Conservation (phyloP, 495 filamentous ascomycete genomes). For the Letharia lupina region DNA sequence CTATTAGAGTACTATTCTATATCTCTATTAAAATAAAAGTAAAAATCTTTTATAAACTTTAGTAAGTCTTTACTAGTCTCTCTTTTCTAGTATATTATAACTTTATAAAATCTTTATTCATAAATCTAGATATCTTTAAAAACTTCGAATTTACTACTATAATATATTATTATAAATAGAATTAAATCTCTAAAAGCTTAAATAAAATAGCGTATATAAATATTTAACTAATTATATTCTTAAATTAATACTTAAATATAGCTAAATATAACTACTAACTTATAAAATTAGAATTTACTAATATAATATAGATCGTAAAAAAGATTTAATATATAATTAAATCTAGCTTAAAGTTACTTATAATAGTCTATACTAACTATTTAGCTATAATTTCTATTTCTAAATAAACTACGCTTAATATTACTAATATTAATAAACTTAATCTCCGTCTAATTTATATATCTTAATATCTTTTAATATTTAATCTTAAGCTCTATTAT, state of each 20-base stretch:
- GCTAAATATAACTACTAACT: not conserved
- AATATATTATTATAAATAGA: not conserved
- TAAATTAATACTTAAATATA: not conserved
- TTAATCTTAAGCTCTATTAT: conserved; percentile 10
- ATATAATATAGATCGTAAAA: not conserved
- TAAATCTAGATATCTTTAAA: not conserved
- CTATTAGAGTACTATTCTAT: too few relatives aligned
- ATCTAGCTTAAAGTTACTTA: not conserved
- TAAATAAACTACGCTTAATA: conserved; percentile 2
- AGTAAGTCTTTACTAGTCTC: too few relatives aligned
- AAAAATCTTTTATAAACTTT: too few relatives aligned
- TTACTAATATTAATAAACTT: conserved; percentile 11
- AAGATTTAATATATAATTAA: not conserved
- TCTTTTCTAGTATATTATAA: too few relatives aligned
- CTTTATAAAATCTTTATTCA: too few relatives aligned
- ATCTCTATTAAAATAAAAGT: too few relatives aligned
- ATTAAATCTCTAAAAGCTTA: too few relatives aligned
- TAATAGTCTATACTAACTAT: conserved; percentile 10
- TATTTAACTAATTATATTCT: conserved; percentile 1
- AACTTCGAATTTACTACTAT: not conserved
- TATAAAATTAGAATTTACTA: not conserved
- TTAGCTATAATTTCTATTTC: conserved; percentile 7
- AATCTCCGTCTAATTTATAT: not conserved
- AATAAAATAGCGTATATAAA: too few relatives aligned
- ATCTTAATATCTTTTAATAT: conserved; percentile 10